phyloP scores from a whole-genome alignment of 805 yeast genomes.

The Saccharomycopsis javanensis region DNA sequence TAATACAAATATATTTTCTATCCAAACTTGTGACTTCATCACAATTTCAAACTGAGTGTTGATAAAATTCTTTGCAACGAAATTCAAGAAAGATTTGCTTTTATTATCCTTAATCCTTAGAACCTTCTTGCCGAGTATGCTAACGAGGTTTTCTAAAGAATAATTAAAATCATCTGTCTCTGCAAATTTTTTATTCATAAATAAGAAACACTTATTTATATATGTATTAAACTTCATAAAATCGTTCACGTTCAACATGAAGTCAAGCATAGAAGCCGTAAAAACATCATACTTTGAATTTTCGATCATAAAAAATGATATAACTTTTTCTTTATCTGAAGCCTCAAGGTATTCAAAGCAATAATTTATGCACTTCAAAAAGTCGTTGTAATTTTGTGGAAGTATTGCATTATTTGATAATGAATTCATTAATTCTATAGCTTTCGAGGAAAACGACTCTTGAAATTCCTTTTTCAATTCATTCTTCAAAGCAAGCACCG shows the following conservation, averaged over 20 bases:
- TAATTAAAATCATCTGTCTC: constrained; percentile 31
- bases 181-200: constrained; percentile 55
- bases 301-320: neutral
- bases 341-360: neutral
- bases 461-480: neutral
- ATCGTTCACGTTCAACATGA: neutral
- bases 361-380: constrained; percentile 1
- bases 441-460: neutral
- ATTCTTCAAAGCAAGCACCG: neutral
- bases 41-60: constrained; percentile 61
- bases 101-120: constrained; percentile 17
- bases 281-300: constrained; percentile 6
- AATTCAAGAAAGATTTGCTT: constrained; percentile 26
- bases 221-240: neutral
- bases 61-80: constrained; percentile 37
- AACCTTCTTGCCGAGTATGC: constrained; percentile 27
- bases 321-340: neutral
- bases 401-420: neutral
- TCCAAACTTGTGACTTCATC: constrained; percentile 38
- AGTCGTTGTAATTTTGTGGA: neutral
- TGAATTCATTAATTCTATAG: neutral
- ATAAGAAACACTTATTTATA: constrained; percentile 44
- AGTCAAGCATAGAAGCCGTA: constrained; percentile 2
- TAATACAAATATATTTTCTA: constrained; percentile 32
- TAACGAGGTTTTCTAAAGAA: constrained; percentile 1